These are phyloP conservation scores for Fusarium caatingaense DNA, from an alignment of 2,329 filamentous ascomycete genomes.

Conservation along the genomic window DNA sequence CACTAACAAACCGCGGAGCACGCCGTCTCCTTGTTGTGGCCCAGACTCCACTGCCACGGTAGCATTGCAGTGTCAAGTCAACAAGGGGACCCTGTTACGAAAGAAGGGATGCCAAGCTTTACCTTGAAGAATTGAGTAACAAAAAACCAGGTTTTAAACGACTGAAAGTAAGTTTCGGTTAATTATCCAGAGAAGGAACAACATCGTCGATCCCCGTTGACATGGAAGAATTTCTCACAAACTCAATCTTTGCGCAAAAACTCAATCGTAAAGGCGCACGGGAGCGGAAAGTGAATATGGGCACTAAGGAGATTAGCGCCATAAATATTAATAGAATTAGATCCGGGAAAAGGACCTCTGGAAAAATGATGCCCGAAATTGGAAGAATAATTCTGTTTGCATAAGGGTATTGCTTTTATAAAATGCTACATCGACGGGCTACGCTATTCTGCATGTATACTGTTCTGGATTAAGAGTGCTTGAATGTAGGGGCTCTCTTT, in stretches of 20 bases:
- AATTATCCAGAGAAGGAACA: not conserved
- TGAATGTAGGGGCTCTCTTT: constrained; percentile 22
- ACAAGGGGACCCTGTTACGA: not conserved
- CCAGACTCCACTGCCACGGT: not conserved
- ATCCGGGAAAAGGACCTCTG: not conserved
- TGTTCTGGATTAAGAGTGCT: constrained; percentile 14
- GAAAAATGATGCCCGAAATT: not conserved
- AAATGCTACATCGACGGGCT: not conserved
- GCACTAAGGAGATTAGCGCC: not conserved
- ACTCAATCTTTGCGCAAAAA: not conserved
- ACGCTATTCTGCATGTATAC: not conserved
- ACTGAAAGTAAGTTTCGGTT: not conserved
- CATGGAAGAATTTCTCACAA: not conserved
- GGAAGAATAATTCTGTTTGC: not conserved
- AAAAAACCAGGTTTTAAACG: not conserved
- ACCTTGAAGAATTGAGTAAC: not conserved
- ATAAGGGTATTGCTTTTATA: not conserved
- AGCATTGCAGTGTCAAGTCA: not conserved
- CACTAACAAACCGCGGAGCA: not conserved
- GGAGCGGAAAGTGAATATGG: not conserved
- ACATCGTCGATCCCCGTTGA: not conserved
- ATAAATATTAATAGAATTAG: not conserved
- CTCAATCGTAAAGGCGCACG: not conserved
- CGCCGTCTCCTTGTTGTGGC: not conserved
- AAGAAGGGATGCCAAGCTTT: constrained; percentile 2